Conservation (phyloP, 129 eudicot species). For the Pittosporum tobira region DNA sequence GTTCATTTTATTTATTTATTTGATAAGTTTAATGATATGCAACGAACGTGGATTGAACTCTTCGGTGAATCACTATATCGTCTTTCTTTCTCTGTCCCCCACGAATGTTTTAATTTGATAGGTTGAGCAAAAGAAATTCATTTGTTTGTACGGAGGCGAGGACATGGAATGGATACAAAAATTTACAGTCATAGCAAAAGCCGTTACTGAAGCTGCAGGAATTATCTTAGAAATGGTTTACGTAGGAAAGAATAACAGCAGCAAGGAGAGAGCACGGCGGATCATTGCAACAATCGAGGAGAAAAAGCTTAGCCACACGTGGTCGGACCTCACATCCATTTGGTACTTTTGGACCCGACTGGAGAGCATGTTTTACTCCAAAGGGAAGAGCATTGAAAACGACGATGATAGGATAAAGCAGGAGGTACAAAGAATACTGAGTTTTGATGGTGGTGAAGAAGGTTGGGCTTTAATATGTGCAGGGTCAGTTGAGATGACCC, state of each 20-base stretch:
- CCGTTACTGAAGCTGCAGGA: slow-evolving; percentile 27
- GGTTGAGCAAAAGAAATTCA: slow-evolving; percentile 54
- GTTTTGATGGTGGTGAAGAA: slow-evolving; percentile 64
- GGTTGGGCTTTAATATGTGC: slow-evolving; percentile 70
- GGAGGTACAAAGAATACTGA: slow-evolving; percentile 63
- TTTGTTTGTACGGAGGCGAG: slow-evolving; percentile 91
- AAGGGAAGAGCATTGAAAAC: slow-evolving; percentile 41
- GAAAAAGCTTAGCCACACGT: slow-evolving; percentile 42
- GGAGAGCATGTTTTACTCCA: slow-evolving; percentile 90
- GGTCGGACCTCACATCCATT: slow-evolving; percentile 48
- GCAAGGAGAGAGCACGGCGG: slow-evolving; percentile 46
- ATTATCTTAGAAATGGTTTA: slow-evolving; percentile 62
- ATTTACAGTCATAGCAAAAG: slow-evolving; percentile 38
- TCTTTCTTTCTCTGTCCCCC: too few relatives aligned
- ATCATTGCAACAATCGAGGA: slow-evolving; percentile 27
- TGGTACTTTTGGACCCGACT: slow-evolving; percentile 96
- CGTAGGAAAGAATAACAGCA: slow-evolving; percentile 60
- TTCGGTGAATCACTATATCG: too few relatives aligned
- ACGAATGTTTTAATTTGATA: slow-evolving; percentile 22
- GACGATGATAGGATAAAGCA: slow-evolving; percentile 59
- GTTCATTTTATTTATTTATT: too few relatives aligned
- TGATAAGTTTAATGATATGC: too few relatives aligned
- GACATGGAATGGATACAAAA: slow-evolving; percentile 53
- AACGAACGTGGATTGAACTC: too few relatives aligned
- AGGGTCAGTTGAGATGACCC: slow-evolving; percentile 44